A percentile compares a stretch with the other conserved stretches of the same genome.
These are phyloP conservation scores for Capsicum chinense DNA, from an alignment of 257 asterid species.

Conservation along the genomic window DNA sequence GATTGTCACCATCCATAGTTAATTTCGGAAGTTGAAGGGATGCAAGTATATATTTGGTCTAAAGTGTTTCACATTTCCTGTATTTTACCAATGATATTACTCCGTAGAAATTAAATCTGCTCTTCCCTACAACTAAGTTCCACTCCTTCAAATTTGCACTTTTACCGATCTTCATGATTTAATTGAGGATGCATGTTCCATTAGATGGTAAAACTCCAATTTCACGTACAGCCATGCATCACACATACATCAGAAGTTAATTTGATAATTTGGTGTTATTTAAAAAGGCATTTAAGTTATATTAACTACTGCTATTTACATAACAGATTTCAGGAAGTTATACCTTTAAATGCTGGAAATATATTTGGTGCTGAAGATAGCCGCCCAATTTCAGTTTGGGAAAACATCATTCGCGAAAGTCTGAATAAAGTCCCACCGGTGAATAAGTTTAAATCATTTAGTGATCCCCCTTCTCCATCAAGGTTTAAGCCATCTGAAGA, in stretches of 20 bases:
- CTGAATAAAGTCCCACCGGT: constrained; percentile 64
- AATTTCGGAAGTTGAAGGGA: background rate
- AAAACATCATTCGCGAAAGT: constrained; percentile 79
- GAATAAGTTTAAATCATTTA: constrained; percentile 73
- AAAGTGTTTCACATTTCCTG: background rate
- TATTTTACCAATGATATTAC: constrained; percentile 16
- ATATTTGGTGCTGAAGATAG: constrained; percentile 92
- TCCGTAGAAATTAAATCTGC: background rate
- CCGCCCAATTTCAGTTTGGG: constrained; percentile 90
- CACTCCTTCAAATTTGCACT: background rate
- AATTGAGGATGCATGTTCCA: constrained; percentile 1
- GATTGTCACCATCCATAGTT: background rate
- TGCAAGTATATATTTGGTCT: background rate
- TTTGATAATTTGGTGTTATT: constrained; percentile 1
- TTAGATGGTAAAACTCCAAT: constrained; percentile 18
- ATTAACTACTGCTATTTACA: constrained; percentile 27
- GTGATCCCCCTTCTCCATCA: constrained; percentile 90
- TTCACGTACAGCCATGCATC: constrained; percentile 29
- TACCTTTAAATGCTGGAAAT: constrained; percentile 93
- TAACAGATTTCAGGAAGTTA: constrained; percentile 89
- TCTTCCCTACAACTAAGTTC: background rate
- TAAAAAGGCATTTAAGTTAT: background rate
- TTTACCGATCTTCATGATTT: constrained; percentile 14
- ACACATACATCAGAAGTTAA: constrained; percentile 9
- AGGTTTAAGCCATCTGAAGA: constrained; percentile 78